Conservation (phyloP, 176 grass and related monocot genomes). For the Lolium rigidum region DNA sequence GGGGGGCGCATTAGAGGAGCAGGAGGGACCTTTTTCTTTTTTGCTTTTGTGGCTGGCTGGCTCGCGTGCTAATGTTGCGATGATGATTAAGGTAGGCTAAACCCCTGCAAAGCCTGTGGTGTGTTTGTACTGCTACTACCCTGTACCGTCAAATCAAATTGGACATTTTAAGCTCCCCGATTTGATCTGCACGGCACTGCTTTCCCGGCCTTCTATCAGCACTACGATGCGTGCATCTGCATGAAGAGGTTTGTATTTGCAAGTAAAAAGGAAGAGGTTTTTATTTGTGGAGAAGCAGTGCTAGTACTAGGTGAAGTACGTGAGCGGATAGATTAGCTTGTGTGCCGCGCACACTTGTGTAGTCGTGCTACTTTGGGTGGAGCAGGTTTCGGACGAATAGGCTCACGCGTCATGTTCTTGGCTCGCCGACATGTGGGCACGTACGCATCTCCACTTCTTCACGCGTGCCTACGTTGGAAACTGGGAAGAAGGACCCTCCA, state of each 20-base stretch:
- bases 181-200: slow-evolving; percentile 17
- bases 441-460: background rate
- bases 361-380: background rate
- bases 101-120: slow-evolving; percentile 31
- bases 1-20: slow-evolving; percentile 31
- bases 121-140: background rate
- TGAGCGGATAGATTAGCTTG: too few species aligned
- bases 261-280: too few species aligned
- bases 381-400: background rate
- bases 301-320: too few species aligned
- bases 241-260: too few species aligned
- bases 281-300: too few species aligned
- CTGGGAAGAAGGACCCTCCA: background rate
- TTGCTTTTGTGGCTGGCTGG: slow-evolving; percentile 36
- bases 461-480: background rate
- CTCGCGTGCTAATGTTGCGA: slow-evolving; percentile 48
- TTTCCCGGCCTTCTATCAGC: background rate
- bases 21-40: background rate
- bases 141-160: slow-evolving; percentile 49
- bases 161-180: slow-evolving; percentile 45
- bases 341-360: background rate
- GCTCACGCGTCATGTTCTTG: background rate
- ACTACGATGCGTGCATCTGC: background rate
- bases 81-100: slow-evolving; percentile 49
- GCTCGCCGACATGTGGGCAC: slow-evolving; percentile 25